phyloP scores from a whole-genome alignment of 1,139 yeast genomes.

The Candida sp. region DNA sequence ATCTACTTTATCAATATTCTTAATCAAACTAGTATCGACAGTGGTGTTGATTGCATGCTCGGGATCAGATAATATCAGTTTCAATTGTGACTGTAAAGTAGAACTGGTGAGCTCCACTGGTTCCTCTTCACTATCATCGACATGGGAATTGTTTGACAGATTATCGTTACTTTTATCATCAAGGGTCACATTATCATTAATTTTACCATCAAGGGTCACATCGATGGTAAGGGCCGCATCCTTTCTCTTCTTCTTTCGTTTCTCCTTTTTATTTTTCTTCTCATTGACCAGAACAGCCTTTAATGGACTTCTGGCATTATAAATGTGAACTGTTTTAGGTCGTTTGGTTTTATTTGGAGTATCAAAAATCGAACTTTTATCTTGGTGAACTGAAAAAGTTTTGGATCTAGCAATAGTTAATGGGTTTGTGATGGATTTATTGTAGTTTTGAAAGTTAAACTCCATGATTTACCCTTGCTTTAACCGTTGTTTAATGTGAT shows the following conservation, averaged over 20 bases:
- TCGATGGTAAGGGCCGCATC: neutral
- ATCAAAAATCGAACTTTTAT: neutral
- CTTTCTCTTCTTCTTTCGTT: neutral
- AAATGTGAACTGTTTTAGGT: slow-evolving; percentile 1
- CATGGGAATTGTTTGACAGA: slow-evolving; percentile 4
- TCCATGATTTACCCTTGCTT: neutral
- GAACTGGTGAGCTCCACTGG: slow-evolving; percentile 4
- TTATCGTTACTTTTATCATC: neutral
- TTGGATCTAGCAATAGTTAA: neutral
- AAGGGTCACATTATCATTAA: neutral
- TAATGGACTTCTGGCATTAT: neutral
- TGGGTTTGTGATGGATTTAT: neutral
- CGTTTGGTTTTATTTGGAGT: neutral
- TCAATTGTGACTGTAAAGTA: neutral
- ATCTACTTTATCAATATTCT: neutral
- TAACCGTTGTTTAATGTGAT: neutral
- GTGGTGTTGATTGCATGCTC: neutral
- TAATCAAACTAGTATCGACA: neutral
- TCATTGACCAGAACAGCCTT: neutral
- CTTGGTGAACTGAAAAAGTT: neutral
- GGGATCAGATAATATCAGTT: neutral
- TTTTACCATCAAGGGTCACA: neutral
- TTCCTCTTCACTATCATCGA: slow-evolving; percentile 14
- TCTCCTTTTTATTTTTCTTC: neutral
- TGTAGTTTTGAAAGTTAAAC: slow-evolving; percentile 2